Conservation (phyloP, 169 alveolate genomes). For the Eimeria acervulina region DNA sequence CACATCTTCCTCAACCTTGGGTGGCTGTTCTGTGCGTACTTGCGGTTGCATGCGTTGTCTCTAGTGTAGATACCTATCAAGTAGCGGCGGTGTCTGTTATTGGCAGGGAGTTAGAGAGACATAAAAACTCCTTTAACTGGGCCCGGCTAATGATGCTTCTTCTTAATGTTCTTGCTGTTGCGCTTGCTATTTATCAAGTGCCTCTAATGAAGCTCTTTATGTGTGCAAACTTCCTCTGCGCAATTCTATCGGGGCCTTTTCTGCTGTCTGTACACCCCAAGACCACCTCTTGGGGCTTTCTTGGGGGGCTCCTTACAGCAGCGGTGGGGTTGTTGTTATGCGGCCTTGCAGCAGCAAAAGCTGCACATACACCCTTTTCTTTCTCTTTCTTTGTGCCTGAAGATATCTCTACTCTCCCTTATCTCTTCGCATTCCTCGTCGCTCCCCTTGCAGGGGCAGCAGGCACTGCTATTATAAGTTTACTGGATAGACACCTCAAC, state of each 20-base stretch:
- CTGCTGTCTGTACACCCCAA: slow-evolving; percentile 30
- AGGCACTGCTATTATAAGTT: slow-evolving; percentile 20
- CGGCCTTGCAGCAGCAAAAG: not conserved
- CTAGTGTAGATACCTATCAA: slow-evolving; percentile 83
- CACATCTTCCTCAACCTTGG: slow-evolving; percentile 41
- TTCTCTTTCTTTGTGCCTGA: slow-evolving; percentile 71
- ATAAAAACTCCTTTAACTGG: slow-evolving; percentile 72
- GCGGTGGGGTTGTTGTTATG: slow-evolving; percentile 7
- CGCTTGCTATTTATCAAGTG: slow-evolving; percentile 46
- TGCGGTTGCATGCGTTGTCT: slow-evolving; percentile 82
- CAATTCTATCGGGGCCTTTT: slow-evolving; percentile 72
- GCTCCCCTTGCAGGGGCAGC: slow-evolving; percentile 67
- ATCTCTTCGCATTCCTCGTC: slow-evolving; percentile 41
- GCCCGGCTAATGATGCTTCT: slow-evolving; percentile 66
- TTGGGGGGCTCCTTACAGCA: slow-evolving; percentile 22
- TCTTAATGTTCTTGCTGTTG: slow-evolving; percentile 78
- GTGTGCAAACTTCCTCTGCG: slow-evolving; percentile 75
- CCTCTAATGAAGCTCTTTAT: slow-evolving; percentile 44
- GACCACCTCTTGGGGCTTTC: slow-evolving; percentile 8
- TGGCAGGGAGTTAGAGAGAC: slow-evolving; percentile 38
- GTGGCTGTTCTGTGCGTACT: slow-evolving; percentile 65
- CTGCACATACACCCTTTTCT: not conserved
- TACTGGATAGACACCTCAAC: not conserved
- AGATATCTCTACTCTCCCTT: slow-evolving; percentile 59
- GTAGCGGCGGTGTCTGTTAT: slow-evolving; percentile 76